Conservation (phyloP, 2,329 filamentous ascomycete genomes). For the Pseudocercospora ulei region DNA sequence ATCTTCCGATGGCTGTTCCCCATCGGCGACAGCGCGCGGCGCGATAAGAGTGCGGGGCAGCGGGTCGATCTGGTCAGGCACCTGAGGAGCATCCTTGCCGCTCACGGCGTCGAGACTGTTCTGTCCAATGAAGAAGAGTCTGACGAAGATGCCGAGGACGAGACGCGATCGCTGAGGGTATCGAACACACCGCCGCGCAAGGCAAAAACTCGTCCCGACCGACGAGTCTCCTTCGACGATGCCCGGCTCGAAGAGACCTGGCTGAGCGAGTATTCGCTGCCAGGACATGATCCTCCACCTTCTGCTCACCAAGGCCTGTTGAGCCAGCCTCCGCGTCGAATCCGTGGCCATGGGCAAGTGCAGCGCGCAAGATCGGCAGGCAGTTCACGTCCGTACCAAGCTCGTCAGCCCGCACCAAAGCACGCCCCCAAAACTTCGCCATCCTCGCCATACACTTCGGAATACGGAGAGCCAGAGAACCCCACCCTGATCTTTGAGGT, state of each 20-base stretch:
- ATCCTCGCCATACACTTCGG: conserved; percentile 17
- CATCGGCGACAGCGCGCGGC: conserved; percentile 50
- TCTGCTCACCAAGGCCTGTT: conserved; percentile 14
- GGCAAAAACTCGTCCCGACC: conserved; percentile 26
- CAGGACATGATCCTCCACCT: conserved; percentile 8
- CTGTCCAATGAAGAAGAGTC: conserved; percentile 23
- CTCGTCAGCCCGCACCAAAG: conserved; percentile 16
- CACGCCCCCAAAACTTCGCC: conserved; percentile 17
- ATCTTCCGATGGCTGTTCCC: conserved; percentile 71
- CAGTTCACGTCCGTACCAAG: conserved; percentile 14
- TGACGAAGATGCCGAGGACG: conserved; percentile 34
- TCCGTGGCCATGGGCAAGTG: conserved; percentile 7
- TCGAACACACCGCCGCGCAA: conserved; percentile 14
- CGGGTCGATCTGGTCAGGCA: conserved; percentile 24
- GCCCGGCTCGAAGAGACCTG: conserved; percentile 46
- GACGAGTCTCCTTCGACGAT: conserved; percentile 51
- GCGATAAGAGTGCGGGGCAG: conserved; percentile 17
- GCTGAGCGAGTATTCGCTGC: conserved; percentile 30
- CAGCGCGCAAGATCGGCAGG: conserved; percentile 25
- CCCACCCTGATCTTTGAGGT: conserved; percentile 23
- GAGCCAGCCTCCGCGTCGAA: conserved; percentile 21
- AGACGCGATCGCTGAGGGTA: conserved; percentile 12
- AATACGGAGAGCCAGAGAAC: conserved; percentile 17
- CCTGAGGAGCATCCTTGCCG: conserved; percentile 27
- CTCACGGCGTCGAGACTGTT: conserved; percentile 23